A percentile compares a stretch with the other conserved stretches of the same genome.
phyloP scores from a whole-genome alignment of 2,329 filamentous ascomycete genomes.

The Colletotrichum sp. region DNA sequence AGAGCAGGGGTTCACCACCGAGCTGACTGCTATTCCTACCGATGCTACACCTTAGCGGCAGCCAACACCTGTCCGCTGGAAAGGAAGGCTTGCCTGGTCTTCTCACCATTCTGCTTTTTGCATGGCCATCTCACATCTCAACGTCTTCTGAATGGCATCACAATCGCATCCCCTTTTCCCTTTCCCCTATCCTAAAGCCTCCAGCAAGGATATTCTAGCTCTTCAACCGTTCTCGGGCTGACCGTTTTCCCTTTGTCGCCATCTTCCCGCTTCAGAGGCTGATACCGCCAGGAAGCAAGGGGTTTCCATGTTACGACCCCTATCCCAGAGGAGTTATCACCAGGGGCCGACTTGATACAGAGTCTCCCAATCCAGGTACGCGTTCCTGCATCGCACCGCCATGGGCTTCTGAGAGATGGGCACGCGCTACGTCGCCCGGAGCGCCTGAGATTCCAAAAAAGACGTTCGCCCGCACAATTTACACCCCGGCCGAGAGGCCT shows the following conservation, averaged over 20 bases:
- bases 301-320: background rate
- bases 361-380: background rate
- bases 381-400: background rate
- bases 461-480: background rate
- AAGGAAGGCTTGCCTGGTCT: background rate
- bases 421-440: background rate
- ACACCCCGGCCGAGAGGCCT: background rate
- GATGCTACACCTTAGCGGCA: background rate
- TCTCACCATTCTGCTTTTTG: background rate
- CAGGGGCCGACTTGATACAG: slow-evolving; percentile 7
- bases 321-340: background rate
- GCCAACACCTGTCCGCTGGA: background rate
- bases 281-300: background rate
- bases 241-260: background rate
- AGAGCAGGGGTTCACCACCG: background rate
- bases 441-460: background rate
- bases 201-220: background rate
- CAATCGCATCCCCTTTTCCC: background rate
- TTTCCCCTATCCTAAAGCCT: background rate
- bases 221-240: background rate
- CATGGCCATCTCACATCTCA: background rate
- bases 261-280: background rate
- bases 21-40: background rate
- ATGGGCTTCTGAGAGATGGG: background rate
- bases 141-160: background rate